Conservation (phyloP, 202 grass and related monocot species). For the Schoenoplectus tabernaemontani region DNA sequence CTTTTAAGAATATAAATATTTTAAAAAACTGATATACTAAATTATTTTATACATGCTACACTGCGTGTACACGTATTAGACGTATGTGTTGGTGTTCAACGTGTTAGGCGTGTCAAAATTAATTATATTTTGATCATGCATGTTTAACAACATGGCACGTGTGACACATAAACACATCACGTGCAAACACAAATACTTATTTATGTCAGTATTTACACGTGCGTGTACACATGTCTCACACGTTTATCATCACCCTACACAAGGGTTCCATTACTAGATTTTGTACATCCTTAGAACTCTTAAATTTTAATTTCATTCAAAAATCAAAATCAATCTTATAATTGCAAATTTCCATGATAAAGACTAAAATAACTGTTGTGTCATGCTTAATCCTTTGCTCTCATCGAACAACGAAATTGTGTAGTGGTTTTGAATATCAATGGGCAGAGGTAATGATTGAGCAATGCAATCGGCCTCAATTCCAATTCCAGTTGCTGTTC, state of each 20-base stretch:
- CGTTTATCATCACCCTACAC: no score
- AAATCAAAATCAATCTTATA: background rate
- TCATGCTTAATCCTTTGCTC: conserved; percentile 15
- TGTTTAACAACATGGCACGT: no score
- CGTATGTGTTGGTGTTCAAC: no score
- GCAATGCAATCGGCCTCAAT: background rate
- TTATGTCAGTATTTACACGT: no score
- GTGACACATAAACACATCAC: no score
- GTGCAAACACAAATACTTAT: background rate
- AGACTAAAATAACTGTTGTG: conserved; percentile 16
- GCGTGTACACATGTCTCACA: no score
- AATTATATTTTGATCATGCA: no score
- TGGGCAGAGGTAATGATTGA: background rate
- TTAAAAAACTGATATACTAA: no score
- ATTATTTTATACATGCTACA: no score
- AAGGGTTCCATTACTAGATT: background rate
- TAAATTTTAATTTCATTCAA: background rate
- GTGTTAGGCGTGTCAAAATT: no score
- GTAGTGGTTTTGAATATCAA: conserved; percentile 1
- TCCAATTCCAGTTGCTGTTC: background rate
- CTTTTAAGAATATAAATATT: no score
- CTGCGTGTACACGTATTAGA: no score
- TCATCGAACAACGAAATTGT: background rate
- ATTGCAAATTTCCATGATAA: background rate
- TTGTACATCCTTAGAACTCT: background rate